phyloP scores from a whole-genome alignment of 2,329 filamentous ascomycete species.

The Beauveria varroae region DNA sequence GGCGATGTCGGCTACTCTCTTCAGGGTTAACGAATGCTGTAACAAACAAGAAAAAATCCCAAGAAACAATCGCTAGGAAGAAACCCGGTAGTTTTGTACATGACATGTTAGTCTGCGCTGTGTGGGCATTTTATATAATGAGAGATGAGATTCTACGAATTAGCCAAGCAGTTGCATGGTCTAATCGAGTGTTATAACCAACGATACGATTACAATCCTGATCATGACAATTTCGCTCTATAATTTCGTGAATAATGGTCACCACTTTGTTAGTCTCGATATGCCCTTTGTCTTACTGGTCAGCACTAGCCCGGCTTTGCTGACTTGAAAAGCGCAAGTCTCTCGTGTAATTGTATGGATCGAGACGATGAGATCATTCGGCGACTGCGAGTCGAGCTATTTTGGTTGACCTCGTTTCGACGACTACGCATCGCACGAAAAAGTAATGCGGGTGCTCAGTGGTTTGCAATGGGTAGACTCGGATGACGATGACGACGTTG shows the following conservation, averaged over 20 bases:
- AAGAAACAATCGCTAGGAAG: background rate
- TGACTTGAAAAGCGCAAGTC: background rate
- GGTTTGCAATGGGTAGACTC: conserved; percentile 17
- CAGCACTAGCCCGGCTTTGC: too few relatives aligned
- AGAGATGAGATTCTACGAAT: too few relatives aligned
- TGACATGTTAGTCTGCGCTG: background rate
- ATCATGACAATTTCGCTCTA: too few relatives aligned
- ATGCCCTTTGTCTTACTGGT: too few relatives aligned
- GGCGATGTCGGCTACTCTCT: conserved; percentile 58
- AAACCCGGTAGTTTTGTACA: background rate
- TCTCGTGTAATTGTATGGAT: conserved; percentile 11
- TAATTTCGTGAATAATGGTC: too few relatives aligned
- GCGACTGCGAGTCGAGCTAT: conserved; percentile 23
- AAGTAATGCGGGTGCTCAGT: conserved; percentile 14
- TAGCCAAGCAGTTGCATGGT: too few relatives aligned
- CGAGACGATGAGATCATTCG: conserved; percentile 16
- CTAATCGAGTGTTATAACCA: too few relatives aligned
- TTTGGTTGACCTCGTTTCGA: conserved; percentile 22
- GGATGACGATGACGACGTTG: conserved; percentile 16
- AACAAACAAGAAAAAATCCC: background rate
- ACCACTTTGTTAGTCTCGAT: too few relatives aligned
- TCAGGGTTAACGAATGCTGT: conserved; percentile 33
- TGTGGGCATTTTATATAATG: background rate
- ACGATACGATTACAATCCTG: too few relatives aligned
- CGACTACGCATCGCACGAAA: conserved; percentile 18